Percentiles rank a stretch among this genome's conserved stretches.
These are phyloP conservation scores for Suillus bovinus DNA, from an alignment of 768 basidiomycete species.

Conservation along the genomic window DNA sequence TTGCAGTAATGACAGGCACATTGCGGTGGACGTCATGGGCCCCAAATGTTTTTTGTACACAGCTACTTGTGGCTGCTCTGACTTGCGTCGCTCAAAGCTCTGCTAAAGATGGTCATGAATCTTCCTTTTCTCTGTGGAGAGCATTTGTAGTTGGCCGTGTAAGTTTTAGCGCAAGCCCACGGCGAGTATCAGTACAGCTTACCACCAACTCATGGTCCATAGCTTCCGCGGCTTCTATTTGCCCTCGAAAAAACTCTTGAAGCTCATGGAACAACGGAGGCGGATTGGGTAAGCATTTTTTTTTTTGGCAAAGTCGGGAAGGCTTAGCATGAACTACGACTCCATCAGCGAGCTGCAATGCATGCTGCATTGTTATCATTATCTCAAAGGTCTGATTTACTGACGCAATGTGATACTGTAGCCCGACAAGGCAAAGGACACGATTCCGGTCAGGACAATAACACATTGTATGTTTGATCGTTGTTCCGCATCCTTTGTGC, in stretches of 20 bases:
- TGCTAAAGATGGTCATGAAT: conserved; percentile 30
- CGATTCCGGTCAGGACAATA: conserved; percentile 20
- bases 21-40: conserved; percentile 67
- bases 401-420: conserved; percentile 53
- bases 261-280: conserved; percentile 43
- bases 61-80: conserved; percentile 63
- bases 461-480: conserved; percentile 14
- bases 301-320: conserved; percentile 1
- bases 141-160: conserved; percentile 75
- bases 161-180: conserved; percentile 24
- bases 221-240: conserved; percentile 64
- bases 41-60: conserved; percentile 64
- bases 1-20: conserved; percentile 53
- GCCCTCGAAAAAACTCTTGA: conserved; percentile 57
- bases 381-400: conserved; percentile 52
- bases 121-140: conserved; percentile 55
- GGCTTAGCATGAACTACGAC: conserved; percentile 14
- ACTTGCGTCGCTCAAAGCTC: conserved; percentile 59
- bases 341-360: conserved; percentile 39
- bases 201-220: conserved; percentile 11
- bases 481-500: not conserved
- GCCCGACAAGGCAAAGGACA: conserved; percentile 34
- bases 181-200: not conserved
- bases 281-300: conserved; percentile 55
- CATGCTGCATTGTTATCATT: conserved; percentile 51